These are phyloP conservation scores for Ustilago xerochloae DNA, from an alignment of 1,284 basidiomycete species.

Conservation along the genomic window DNA sequence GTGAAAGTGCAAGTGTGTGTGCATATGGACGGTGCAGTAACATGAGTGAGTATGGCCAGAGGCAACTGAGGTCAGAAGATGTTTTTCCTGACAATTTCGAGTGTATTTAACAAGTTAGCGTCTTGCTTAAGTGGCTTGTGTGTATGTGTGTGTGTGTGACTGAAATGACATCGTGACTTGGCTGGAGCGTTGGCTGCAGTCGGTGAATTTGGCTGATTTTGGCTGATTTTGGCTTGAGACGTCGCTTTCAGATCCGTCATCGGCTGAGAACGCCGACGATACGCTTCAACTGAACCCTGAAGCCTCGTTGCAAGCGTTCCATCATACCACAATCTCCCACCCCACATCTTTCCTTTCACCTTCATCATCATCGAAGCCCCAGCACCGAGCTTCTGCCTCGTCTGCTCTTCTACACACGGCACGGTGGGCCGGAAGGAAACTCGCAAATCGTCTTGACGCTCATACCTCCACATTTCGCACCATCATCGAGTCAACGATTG, in stretches of 20 bases:
- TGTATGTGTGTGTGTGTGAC: neutral
- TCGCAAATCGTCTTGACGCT: neutral
- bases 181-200: neutral
- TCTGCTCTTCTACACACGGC: neutral
- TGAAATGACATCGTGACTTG: neutral
- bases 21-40: no score
- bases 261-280: no score
- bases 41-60: no score
- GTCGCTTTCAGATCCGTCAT: no score
- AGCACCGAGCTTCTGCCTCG: neutral
- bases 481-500: neutral
- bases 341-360: neutral
- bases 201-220: no score
- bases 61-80: no score
- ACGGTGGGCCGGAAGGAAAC: no score
- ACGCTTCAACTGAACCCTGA: conserved; percentile 1
- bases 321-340: neutral
- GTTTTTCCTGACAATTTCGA: no score
- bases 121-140: conserved; percentile 1
- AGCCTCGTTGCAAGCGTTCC: neutral
- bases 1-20: no score
- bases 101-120: no score
- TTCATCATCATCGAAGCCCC: neutral
- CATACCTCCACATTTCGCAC: neutral
- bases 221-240: no score